Conservation (phyloP, 2,329 filamentous ascomycete species). For the Clonostachys rhizophaga region DNA sequence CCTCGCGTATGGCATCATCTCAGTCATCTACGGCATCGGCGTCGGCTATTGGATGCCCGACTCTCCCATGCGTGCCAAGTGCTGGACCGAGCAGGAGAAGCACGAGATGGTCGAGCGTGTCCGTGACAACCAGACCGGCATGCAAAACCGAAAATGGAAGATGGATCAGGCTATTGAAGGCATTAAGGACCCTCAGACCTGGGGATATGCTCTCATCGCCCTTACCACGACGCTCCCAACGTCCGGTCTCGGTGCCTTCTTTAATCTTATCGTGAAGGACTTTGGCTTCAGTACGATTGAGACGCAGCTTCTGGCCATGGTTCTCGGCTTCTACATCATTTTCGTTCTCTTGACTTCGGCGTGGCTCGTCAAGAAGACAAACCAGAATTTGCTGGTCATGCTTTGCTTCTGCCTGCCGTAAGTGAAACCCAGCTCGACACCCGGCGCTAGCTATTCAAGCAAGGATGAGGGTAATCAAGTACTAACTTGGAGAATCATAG, state of each 20-base stretch:
- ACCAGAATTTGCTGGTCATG: constrained; percentile 68
- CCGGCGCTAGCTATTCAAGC: neutral
- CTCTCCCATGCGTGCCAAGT: constrained; percentile 68
- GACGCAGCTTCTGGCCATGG: constrained; percentile 72
- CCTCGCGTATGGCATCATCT: constrained; percentile 33
- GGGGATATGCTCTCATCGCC: constrained; percentile 60
- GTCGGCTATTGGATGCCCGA: constrained; percentile 63
- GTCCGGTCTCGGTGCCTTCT: constrained; percentile 69
- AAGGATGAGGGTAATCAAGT: neutral
- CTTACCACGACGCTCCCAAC: constrained; percentile 71
- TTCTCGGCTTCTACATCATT: constrained; percentile 70
- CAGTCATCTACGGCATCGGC: constrained; percentile 41
- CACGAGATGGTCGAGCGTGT: constrained; percentile 57
- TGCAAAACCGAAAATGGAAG: constrained; percentile 51
- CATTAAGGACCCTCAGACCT: constrained; percentile 61
- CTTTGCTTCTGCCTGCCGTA: constrained; percentile 50
- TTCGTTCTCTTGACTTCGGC: constrained; percentile 61
- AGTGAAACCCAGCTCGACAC: constrained; percentile 8
- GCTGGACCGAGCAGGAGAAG: constrained; percentile 63
- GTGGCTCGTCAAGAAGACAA: constrained; percentile 63
- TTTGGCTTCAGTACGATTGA: constrained; percentile 52
- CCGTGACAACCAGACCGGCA: constrained; percentile 54
- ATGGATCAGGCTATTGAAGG: constrained; percentile 43
- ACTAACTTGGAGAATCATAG: constrained; percentile 22
- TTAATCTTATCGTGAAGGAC: constrained; percentile 67